Evolutionary conservation across 768 basidiomycete genomes (phyloP).

Genomic region (Pleurotus tuoliensis): DNA sequence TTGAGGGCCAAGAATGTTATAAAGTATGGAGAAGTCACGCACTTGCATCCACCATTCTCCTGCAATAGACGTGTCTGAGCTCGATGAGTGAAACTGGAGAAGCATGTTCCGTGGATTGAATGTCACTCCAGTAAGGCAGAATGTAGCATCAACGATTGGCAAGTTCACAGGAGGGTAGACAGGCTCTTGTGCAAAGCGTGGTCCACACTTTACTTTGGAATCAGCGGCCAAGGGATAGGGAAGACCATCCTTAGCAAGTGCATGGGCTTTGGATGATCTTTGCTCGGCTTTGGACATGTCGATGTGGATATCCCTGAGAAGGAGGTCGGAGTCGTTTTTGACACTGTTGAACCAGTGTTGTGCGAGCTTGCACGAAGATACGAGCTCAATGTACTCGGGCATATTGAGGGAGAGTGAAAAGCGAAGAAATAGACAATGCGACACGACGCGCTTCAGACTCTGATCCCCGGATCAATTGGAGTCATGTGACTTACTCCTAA

Average conservation of each 20-base stretch:
- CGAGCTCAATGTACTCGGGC: neutral
- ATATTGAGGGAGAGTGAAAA: neutral
- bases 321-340: neutral
- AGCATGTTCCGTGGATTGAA: constrained; percentile 1
- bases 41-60: constrained; percentile 4
- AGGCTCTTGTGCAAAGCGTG: neutral
- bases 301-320: neutral
- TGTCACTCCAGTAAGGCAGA: neutral
- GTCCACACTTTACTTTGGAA: neutral
- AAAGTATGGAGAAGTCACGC: neutral
- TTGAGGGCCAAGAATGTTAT: neutral
- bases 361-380: neutral
- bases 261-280: neutral
- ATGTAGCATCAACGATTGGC: neutral
- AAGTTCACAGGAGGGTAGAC: neutral
- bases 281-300: neutral
- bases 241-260: neutral
- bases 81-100: neutral
- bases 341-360: neutral
- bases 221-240: neutral
- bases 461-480: neutral
- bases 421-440: neutral
- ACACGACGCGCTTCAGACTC: too few species aligned
- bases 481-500: neutral
- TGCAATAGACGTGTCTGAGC: neutral